Base-by-base conservation (phyloP, 108 stramenopile species). In the Nitzschia palea region DNA sequence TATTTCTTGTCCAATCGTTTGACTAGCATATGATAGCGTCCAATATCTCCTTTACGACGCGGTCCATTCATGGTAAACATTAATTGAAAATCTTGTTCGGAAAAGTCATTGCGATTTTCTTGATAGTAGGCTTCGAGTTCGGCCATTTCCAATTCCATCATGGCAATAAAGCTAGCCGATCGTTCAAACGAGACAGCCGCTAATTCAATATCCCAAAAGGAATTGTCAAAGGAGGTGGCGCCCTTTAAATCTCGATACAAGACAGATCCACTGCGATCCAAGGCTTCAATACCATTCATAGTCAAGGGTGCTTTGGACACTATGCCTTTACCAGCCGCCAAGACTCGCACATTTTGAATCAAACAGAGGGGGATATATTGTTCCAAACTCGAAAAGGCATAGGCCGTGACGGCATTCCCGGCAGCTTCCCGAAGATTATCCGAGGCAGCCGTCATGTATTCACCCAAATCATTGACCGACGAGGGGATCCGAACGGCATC, bases 181-280 rank as follows among this genome's bases (percentile, higher is more conserved):
- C 84, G 76, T 53, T 93, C 92, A 65, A 93, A 93, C 17, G 88
- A 82, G n/a, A 83, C 73, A 10, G 91, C 88, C 20, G 91, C 91
- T 27, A 86, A 69, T 57, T 87, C 91, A 55, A 90, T 88, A 40
- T 90, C 87, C 91, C 91, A 93, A 67, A 89, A 93, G 3, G 87
- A 88, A 62, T 88, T 86, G 33, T 93, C 88, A 52, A 93, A 93
- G 33, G 81, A 81, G 22, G 91, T 93, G 6, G 91, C 85, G 15
- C 87, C 85, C 64, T 93, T 93, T 55, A 93, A 68, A 63, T 93
- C 91, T 47, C 88, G 85, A 64, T 93, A 93, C 60, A 93, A 60
- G 8, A 93, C 91, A n/a, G 88, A 89, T 31, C 91, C 87, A 51
- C 83, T 86, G 48, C 88, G 74, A 69, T 93, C 91, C 28, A 93